Conservation (phyloP, 495 filamentous ascomycete genomes). For the Cudoniella acicularis region DNA sequence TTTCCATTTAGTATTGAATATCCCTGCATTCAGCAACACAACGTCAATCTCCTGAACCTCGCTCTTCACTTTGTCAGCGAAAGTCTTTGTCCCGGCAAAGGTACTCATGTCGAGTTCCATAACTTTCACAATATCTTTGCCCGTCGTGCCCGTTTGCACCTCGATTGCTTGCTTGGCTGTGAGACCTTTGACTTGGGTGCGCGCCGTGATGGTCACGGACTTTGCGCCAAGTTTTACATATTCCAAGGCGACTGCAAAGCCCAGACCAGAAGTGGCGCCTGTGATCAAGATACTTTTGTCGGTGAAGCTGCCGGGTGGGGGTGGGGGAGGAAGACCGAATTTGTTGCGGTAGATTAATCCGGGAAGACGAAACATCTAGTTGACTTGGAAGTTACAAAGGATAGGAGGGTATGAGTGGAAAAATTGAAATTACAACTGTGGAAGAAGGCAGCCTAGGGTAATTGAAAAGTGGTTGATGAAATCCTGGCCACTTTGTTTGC, state of each 20-base stretch:
- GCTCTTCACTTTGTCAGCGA: constrained; percentile 20
- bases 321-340: constrained; percentile 19
- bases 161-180: constrained; percentile 39
- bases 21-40: constrained; percentile 27
- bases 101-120: constrained; percentile 53
- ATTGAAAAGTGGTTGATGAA: not conserved
- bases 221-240: constrained; percentile 38
- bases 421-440: not conserved
- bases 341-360: constrained; percentile 19
- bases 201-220: constrained; percentile 44
- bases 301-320: constrained; percentile 21
- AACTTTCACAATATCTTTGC: constrained; percentile 52
- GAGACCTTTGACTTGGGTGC: constrained; percentile 34
- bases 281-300: constrained; percentile 49
- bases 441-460: too few species aligned
- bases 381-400: not conserved
- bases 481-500: not conserved
- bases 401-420: not conserved
- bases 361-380: constrained; percentile 6
- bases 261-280: constrained; percentile 49
- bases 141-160: constrained; percentile 26
- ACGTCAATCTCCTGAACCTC: constrained; percentile 23
- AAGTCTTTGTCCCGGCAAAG: constrained; percentile 17
- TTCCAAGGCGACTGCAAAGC: constrained; percentile 45
- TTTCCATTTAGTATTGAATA: constrained; percentile 9